A percentile compares a stretch with the other conserved stretches of the same genome.
These are phyloP conservation scores for Grammothele lineata DNA, from an alignment of 768 basidiomycete species.

Conservation along the genomic window DNA sequence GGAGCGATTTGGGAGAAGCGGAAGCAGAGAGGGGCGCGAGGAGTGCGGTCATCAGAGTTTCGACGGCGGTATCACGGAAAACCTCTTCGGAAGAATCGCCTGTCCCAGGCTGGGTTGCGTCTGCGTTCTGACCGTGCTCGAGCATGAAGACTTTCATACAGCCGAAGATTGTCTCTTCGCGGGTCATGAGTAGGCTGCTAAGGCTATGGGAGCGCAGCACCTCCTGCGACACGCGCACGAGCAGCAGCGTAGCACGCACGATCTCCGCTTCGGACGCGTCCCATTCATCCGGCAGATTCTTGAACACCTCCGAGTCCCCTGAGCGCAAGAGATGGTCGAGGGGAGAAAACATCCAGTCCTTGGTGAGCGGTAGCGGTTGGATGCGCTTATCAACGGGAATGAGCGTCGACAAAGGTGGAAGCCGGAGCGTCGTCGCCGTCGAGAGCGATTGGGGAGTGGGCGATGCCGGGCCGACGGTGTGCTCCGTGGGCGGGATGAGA, in stretches of 20 bases:
- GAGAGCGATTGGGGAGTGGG: conserved; percentile 53
- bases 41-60: conserved; percentile 52
- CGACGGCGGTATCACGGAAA: conserved; percentile 72
- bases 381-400: conserved; percentile 6
- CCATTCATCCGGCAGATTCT: conserved; percentile 65
- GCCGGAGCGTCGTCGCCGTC: conserved; percentile 50
- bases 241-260: conserved; percentile 59
- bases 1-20: conserved; percentile 17
- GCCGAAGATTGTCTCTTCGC: conserved; percentile 61
- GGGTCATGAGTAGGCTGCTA: conserved; percentile 36
- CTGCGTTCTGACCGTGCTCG: conserved; percentile 66
- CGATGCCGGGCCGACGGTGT: conserved; percentile 45
- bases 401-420: conserved; percentile 21
- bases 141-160: conserved; percentile 97
- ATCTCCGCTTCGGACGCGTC: conserved; percentile 76
- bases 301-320: conserved; percentile 66
- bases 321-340: conserved; percentile 81
- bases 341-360: conserved; percentile 67
- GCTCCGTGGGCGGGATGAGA: conserved; percentile 38
- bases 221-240: conserved; percentile 50
- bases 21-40: conserved; percentile 49
- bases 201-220: conserved; percentile 41
- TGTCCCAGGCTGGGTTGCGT: neutral
- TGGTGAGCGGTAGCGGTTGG: conserved; percentile 40
- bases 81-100: conserved; percentile 49